Evolutionary conservation across 2,329 filamentous ascomycete species (phyloP).

Genomic region (Aspergillus nomiae): DNA sequence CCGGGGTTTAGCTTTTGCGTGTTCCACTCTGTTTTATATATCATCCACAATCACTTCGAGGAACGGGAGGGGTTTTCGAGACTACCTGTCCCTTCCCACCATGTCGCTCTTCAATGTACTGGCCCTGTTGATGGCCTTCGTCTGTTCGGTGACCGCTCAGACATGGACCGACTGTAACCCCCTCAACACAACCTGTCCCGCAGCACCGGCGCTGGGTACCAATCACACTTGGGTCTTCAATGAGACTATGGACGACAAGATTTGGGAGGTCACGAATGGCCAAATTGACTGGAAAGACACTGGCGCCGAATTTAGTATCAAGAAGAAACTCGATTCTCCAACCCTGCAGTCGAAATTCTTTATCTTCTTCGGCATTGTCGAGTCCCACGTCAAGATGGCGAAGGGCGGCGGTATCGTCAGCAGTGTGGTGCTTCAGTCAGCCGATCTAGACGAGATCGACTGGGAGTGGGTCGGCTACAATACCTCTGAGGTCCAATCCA

Average conservation of each 20-base stretch:
- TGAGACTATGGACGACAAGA: constrained; percentile 55
- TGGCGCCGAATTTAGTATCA: constrained; percentile 73
- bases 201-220: constrained; percentile 69
- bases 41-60: background rate
- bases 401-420: constrained; percentile 75
- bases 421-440: constrained; percentile 78
- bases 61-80: constrained; percentile 9
- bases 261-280: constrained; percentile 72
- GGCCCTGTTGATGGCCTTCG: constrained; percentile 30
- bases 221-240: constrained; percentile 67
- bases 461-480: constrained; percentile 56
- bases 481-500: constrained; percentile 64
- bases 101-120: constrained; percentile 31
- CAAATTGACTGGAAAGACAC: constrained; percentile 62
- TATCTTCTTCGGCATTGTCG: constrained; percentile 81
- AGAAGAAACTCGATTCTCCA: constrained; percentile 70
- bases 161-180: constrained; percentile 79
- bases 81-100: constrained; percentile 4
- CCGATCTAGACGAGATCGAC: constrained; percentile 85
- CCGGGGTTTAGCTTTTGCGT: background rate
- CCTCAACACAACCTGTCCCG: constrained; percentile 67
- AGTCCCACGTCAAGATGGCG: constrained; percentile 76
- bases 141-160: constrained; percentile 59
- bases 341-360: constrained; percentile 80
- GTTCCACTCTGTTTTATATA: constrained; percentile 2